Conservation (phyloP, 140 eudicot species). For the Cichorium intybus region DNA sequence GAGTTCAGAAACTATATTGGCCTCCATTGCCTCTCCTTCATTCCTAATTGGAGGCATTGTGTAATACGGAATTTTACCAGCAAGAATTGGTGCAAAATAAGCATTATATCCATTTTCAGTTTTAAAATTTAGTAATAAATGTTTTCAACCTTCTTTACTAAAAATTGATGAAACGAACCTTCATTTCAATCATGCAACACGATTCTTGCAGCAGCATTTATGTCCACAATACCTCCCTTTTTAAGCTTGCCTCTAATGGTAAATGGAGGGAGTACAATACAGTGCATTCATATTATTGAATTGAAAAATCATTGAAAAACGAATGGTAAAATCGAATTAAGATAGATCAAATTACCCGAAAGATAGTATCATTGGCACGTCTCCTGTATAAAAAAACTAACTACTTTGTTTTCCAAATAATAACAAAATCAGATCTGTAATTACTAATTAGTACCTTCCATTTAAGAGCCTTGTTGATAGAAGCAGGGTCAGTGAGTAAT, state of each 20-base stretch:
- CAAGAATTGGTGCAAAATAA: slow-evolving; percentile 18
- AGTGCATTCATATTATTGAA: no score
- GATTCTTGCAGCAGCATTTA: slow-evolving; percentile 87
- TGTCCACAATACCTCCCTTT: slow-evolving; percentile 89
- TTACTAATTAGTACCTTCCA: no score
- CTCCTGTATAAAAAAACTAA: no score
- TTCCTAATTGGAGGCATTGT: slow-evolving; percentile 94
- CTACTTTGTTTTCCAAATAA: no score
- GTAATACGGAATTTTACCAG: slow-evolving; percentile 96
- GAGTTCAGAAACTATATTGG: slow-evolving; percentile 69
- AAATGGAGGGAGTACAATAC: no score
- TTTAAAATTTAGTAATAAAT: background rate
- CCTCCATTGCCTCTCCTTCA: slow-evolving; percentile 63
- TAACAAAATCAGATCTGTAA: no score
- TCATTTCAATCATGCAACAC: slow-evolving; percentile 97
- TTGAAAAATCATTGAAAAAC: no score
- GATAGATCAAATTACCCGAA: no score
- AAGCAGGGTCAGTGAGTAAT: no score
- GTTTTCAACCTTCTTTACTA: background rate
- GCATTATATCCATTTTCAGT: background rate
- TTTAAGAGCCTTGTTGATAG: no score
- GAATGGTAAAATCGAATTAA: no score
- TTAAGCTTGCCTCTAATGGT: slow-evolving; percentile 85
- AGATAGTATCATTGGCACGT: no score
- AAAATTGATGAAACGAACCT: slow-evolving; percentile 40